phyloP scores from a whole-genome alignment of 371 early-diverging fungal genomes.

The Dichotomocladium elegans region DNA sequence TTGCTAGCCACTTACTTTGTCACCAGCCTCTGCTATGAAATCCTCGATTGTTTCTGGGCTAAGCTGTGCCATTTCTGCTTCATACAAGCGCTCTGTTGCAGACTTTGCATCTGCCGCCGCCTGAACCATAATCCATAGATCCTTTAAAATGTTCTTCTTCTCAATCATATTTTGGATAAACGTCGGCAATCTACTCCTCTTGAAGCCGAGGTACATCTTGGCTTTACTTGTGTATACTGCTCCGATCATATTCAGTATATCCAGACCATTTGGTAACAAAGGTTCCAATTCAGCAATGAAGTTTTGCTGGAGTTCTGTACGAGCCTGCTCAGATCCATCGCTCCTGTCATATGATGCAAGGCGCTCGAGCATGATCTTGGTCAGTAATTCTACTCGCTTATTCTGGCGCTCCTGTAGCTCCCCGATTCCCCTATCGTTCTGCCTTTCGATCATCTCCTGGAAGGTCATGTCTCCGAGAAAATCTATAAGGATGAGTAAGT shows the following conservation, averaged over 20 bases:
- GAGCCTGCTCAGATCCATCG: not conserved
- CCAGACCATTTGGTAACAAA: not conserved
- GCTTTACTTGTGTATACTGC: constrained; percentile 82
- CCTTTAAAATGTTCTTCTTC: not conserved
- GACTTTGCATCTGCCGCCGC: not conserved
- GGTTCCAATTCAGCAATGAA: not conserved
- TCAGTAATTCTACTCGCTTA: not conserved
- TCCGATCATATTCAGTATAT: constrained; percentile 52
- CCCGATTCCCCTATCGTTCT: not conserved
- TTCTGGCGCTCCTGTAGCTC: not conserved
- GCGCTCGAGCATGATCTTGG: not conserved
- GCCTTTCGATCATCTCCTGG: not conserved
- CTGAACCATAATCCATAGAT: not conserved
- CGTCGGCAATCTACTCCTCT: constrained; percentile 43
- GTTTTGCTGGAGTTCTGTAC: not conserved
- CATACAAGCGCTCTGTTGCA: not conserved
- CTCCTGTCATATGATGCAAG: not conserved
- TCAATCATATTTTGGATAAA: not conserved
- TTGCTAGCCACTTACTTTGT: not conserved
- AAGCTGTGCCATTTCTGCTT: no score
- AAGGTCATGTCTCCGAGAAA: not conserved
- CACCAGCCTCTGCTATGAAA: not conserved
- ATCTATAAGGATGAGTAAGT: not conserved
- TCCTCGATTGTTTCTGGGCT: not conserved
- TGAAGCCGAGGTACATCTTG: constrained; percentile 70